phyloP scores from a whole-genome alignment of 371 early-diverging fungal species.

The Mucor mucedo region DNA sequence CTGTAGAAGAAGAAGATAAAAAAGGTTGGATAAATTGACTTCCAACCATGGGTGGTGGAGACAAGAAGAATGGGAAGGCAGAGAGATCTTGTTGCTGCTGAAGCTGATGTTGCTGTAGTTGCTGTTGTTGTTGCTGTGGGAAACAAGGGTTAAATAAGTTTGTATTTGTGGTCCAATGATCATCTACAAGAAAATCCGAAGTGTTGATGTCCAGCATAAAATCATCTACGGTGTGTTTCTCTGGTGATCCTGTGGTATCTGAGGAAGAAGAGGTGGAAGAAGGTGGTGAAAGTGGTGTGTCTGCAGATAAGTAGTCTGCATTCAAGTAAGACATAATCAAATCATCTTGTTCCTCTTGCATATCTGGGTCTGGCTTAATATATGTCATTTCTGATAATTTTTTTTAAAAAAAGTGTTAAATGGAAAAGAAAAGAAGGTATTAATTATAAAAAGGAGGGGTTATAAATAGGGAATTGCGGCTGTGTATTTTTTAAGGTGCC shows the following conservation, averaged over 20 bases:
- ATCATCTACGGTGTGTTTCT: constrained; percentile 16
- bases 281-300: constrained; percentile 25
- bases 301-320: constrained; percentile 40
- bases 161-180: background rate
- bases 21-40: constrained; percentile 15
- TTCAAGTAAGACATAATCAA: constrained; percentile 49
- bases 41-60: background rate
- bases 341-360: constrained; percentile 40
- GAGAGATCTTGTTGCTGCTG: constrained; percentile 7
- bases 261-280: constrained; percentile 22
- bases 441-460: too few relatives aligned
- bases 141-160: constrained; percentile 21
- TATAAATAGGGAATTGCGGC: too few relatives aligned
- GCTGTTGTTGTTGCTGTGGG: constrained; percentile 20
- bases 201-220: constrained; percentile 20
- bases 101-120: background rate
- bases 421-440: constrained; percentile 4
- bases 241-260: constrained; percentile 19
- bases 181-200: constrained; percentile 3
- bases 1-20: constrained; percentile 22
- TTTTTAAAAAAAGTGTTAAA: constrained; percentile 8
- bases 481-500: too few relatives aligned
- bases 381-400: constrained; percentile 8
- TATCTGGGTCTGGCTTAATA: constrained; percentile 38
- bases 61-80: constrained; percentile 24